Evolutionary conservation across 768 basidiomycete species (phyloP), one percentile per base, ranked within the genome.

Genomic region (Hirschioporus abietinus): DNA sequence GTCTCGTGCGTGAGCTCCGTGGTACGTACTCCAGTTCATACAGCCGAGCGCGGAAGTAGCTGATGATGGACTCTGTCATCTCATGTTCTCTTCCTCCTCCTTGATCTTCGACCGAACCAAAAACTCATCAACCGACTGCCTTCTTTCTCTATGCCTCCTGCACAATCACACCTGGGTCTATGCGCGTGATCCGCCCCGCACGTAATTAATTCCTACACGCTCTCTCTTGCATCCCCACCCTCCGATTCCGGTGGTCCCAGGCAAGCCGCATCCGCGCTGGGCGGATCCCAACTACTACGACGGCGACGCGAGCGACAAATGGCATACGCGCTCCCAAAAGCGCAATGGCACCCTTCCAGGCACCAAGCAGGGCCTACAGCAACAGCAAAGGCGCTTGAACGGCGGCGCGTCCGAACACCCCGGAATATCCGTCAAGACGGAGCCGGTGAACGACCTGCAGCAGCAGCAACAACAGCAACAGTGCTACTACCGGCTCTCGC

Each of bases 241-340:
- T 30, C 30, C 30, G 30, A 30, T 8, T 30, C 30, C 30, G 30
- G 30, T 30, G 30, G 30, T 8, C 8, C 59, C 72, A 92, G 92
- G 91, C 69, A 93, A 93, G 75, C 92, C 92, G 12, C 92, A 93
- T 75, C 92, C 92, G 62, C 88, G 91, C 42, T 93, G 92, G 92
- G 90, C 91, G 10, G 90, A 92, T 70, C 83, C 82, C 72, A 88
- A 81, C 78, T 91, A 90, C 76, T 85, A 90, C 66, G 89, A 92
- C 70, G 90, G 89, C 23, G 91, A 92, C 75, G 86, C 90, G 4
- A 87, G 86, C 70, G 91, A 92, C 78, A 90, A 91, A 74, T 93
- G 91, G 91, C 91, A 93, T 75, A 92, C 91, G 17, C 85, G 91
- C 58, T 90, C 91, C 2, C 84, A 88, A 8, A 90, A 92, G 74